Conservation (phyloP, 768 basidiomycete genomes). For the Termitomyces titanicus region DNA sequence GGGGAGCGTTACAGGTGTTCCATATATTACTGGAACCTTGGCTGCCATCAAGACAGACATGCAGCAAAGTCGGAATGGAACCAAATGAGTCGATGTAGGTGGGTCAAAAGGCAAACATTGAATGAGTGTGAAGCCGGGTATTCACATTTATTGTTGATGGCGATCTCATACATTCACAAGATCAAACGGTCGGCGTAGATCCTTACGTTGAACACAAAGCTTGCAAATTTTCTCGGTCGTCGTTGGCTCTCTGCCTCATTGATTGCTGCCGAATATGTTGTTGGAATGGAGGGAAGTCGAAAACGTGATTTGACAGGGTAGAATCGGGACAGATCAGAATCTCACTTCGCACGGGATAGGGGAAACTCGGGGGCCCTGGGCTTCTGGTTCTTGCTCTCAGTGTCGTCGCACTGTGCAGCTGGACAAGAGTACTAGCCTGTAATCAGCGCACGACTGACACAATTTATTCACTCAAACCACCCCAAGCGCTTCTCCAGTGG, state of each 20-base stretch:
- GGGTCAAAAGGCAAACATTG: no score
- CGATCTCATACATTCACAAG: slow-evolving; percentile 8
- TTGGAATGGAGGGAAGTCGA: slow-evolving; percentile 5
- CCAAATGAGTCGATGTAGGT: not conserved
- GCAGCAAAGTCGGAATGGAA: no score
- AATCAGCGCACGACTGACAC: slow-evolving; percentile 2
- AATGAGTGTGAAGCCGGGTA: not conserved
- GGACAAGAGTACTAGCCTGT: not conserved
- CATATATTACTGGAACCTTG: no score
- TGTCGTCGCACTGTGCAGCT: not conserved
- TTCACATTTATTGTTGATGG: slow-evolving; percentile 6
- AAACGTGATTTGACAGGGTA: slow-evolving; percentile 17
- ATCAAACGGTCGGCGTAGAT: not conserved
- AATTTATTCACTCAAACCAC: not conserved
- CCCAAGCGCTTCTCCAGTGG: not conserved
- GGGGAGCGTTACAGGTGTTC: not conserved
- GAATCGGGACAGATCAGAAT: slow-evolving; percentile 18
- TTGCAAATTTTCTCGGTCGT: not conserved
- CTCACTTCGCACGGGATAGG: slow-evolving; percentile 21
- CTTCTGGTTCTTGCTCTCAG: slow-evolving; percentile 10
- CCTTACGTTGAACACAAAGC: slow-evolving; percentile 6
- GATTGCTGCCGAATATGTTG: not conserved
- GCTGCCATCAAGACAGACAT: no score
- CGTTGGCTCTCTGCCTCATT: not conserved
- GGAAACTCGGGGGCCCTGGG: slow-evolving; percentile 19